phyloP scores from a whole-genome alignment of 371 early-diverging fungal genomes.

The Apophysomyces sp. region DNA sequence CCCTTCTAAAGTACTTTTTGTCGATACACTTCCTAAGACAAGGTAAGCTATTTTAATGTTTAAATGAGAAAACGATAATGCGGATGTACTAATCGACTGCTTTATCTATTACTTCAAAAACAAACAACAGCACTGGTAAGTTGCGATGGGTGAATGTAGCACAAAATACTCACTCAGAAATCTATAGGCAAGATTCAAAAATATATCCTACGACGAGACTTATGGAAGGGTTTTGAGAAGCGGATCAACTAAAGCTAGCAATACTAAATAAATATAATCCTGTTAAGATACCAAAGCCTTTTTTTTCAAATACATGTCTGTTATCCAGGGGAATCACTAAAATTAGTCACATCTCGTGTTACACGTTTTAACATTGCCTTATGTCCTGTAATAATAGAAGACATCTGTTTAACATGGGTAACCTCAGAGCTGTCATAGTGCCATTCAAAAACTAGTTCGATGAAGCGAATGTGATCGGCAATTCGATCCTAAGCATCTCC shows the following conservation, averaged over 20 bases:
- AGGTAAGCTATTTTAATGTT: constrained; percentile 12
- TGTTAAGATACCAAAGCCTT: too few relatives aligned
- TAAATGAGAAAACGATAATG: neutral
- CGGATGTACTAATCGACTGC: neutral
- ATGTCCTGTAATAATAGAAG: too few relatives aligned
- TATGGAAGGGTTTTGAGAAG: constrained; percentile 25
- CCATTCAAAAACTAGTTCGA: too few relatives aligned
- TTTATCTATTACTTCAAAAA: neutral
- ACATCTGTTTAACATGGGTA: too few relatives aligned
- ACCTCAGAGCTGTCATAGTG: too few relatives aligned
- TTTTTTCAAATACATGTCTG: too few relatives aligned
- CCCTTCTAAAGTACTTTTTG: constrained; percentile 29
- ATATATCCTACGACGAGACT: constrained; percentile 15
- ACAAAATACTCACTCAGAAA: neutral
- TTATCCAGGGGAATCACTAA: too few relatives aligned
- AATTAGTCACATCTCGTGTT: too few relatives aligned
- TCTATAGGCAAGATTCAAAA: constrained; percentile 39
- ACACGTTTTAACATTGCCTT: too few relatives aligned
- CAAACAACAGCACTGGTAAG: constrained; percentile 27
- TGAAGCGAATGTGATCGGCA: too few relatives aligned
- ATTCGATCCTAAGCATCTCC: too few relatives aligned
- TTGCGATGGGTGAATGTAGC: neutral
- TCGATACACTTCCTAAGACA: constrained; percentile 33
- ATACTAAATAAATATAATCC: too few relatives aligned
- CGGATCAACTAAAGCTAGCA: constrained; percentile 27